Percentiles rank a stretch among this genome's conserved stretches.
These are phyloP conservation scores for Parasitella parasitica DNA, from an alignment of 371 early-diverging fungal species.

Conservation along the genomic window DNA sequence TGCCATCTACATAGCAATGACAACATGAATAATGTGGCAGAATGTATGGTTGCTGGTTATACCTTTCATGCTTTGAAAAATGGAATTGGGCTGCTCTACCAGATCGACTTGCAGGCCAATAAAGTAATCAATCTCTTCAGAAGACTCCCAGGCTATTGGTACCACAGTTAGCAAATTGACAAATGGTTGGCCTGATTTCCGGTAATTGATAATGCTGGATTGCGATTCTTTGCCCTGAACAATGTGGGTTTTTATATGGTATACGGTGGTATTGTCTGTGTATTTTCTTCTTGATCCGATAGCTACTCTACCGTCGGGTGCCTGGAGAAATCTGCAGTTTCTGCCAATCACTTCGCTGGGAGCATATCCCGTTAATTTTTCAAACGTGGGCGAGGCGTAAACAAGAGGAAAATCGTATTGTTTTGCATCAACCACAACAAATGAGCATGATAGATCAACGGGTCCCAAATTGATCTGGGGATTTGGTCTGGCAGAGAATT, in stretches of 20 bases:
- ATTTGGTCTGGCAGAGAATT: slow-evolving; percentile 35
- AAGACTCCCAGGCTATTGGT: slow-evolving; percentile 46
- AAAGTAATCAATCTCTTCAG: slow-evolving; percentile 54
- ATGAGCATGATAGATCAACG: slow-evolving; percentile 59
- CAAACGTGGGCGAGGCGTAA: slow-evolving; percentile 60
- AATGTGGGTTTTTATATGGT: slow-evolving; percentile 50
- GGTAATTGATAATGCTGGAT: slow-evolving; percentile 63
- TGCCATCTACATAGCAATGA: slow-evolving; percentile 28
- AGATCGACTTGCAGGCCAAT: slow-evolving; percentile 69
- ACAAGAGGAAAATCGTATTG: slow-evolving; percentile 52
- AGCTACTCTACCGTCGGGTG: slow-evolving; percentile 48
- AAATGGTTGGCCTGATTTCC: slow-evolving; percentile 69
- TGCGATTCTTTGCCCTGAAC: slow-evolving; percentile 58
- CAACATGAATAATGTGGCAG: not conserved
- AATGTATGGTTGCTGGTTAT: no score
- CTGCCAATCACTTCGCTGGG: slow-evolving; percentile 55
- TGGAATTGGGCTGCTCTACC: slow-evolving; percentile 63
- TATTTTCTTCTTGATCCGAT: slow-evolving; percentile 48
- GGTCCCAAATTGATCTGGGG: slow-evolving; percentile 57
- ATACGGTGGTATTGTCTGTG: slow-evolving; percentile 57
- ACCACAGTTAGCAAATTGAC: slow-evolving; percentile 67
- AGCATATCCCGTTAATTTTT: slow-evolving; percentile 59
- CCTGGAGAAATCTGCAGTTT: slow-evolving; percentile 69
- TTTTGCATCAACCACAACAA: slow-evolving; percentile 52
- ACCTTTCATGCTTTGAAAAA: slow-evolving; percentile 52